A percentile compares a stretch with the other conserved stretches of the same genome.
phyloP scores from a whole-genome alignment of 768 basidiomycete genomes.

The Strobilomyces dryophilus region DNA sequence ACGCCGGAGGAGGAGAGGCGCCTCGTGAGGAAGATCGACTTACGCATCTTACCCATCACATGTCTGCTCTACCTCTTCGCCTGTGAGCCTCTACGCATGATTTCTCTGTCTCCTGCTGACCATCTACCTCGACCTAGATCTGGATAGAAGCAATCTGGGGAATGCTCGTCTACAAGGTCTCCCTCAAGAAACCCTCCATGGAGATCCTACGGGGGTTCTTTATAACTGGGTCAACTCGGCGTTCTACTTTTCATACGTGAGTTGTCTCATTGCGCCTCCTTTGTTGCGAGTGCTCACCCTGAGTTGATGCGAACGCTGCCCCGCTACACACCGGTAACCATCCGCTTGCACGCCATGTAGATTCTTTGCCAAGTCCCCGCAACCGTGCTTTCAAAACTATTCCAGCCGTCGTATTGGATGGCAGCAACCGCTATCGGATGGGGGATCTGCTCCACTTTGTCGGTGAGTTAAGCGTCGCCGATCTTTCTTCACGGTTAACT shows the following conservation, averaged over 20 bases:
- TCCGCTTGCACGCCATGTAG: slow-evolving; percentile 29
- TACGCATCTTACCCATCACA: slow-evolving; percentile 44
- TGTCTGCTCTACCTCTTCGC: slow-evolving; percentile 74
- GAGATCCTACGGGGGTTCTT: slow-evolving; percentile 59
- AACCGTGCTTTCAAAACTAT: slow-evolving; percentile 60
- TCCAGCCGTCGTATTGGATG: slow-evolving; percentile 65
- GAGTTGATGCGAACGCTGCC: neutral
- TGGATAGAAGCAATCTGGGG: slow-evolving; percentile 75
- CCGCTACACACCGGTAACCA: neutral
- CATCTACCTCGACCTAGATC: slow-evolving; percentile 25
- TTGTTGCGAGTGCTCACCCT: neutral
- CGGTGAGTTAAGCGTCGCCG: slow-evolving; percentile 38
- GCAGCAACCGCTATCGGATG: slow-evolving; percentile 64
- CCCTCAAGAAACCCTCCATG: slow-evolving; percentile 57
- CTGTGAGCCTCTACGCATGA: slow-evolving; percentile 41
- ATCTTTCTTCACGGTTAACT: neutral
- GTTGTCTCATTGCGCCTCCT: slow-evolving; percentile 13
- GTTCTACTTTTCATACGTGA: slow-evolving; percentile 77
- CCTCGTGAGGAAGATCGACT: slow-evolving; percentile 37
- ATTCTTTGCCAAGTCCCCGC: slow-evolving; percentile 70
- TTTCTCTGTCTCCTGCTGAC: slow-evolving; percentile 1
- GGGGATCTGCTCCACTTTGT: slow-evolving; percentile 71
- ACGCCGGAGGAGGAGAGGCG: slow-evolving; percentile 32
- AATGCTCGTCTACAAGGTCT: slow-evolving; percentile 79
- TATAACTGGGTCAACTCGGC: slow-evolving; percentile 75